Base-by-base conservation (phyloP, 805 yeast species). In the Wickerhamomyces sydowiorum region DNA sequence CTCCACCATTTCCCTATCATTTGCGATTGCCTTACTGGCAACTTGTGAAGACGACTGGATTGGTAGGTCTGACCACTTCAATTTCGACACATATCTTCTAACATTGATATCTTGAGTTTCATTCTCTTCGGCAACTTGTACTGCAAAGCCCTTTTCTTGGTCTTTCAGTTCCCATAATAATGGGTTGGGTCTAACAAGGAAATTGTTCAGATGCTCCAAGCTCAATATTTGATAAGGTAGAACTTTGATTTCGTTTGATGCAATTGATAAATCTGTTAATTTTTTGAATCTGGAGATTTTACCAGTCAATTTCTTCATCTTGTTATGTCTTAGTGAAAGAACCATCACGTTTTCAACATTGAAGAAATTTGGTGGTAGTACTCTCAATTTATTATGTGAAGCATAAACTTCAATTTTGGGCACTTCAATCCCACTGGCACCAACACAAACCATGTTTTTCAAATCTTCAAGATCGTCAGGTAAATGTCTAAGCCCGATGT, bases 381-480 rank as follows among this genome's bases (percentile, higher is more conserved):
- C 63, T 31, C 72, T 58, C 13, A 80, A 50, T 30, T 65, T 63
- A 54, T 80, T 80, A 38, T 73, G 68, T 2, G 76, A 63, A 4
- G 78, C 69, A 51, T 73, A 77, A 5, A 80, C 60, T 44, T 79
- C 78, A 32, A 70, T 47, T 7, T 50, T 39, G 1, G 74, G 70
- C 20, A 57, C 53, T n/a, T 54, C 53, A 5, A 69, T 54, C 0
- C 66, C 67, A 9, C 50, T 48, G 1, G 51, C 45, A 5, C 60
- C 64, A 47, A 67, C 69, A 42, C 70, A 68, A n/a, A 78, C 79
- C 50, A 78, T 57, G 41, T 78, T 69, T 50, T 75, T 69, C 47
- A 80, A 61, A 53, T 80, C 86, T 39, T 70, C 70, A 23, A 80
- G 66, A 47, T 78, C 82, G 39, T 75, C 78, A 1, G 86, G 85